A percentile compares a stretch with the other conserved stretches of the same genome.
Conservation (phyloP, 768 basidiomycete species). For the Chalciporus piperatus region DNA sequence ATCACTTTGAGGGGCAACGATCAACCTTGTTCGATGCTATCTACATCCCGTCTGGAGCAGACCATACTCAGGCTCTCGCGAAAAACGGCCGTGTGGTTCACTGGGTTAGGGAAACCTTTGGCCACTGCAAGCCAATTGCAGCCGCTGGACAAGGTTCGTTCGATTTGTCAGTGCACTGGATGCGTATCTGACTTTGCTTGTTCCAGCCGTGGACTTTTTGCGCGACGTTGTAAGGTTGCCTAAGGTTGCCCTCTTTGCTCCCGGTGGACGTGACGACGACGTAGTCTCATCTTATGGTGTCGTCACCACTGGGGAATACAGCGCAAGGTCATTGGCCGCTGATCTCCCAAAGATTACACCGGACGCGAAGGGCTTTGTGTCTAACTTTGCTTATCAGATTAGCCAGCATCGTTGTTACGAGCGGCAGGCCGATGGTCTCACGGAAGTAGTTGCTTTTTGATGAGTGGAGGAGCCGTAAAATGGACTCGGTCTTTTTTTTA, state of each 20-base stretch:
- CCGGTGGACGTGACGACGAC: conserved; percentile 27
- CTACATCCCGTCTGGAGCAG: conserved; percentile 69
- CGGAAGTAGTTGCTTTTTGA: conserved; percentile 48
- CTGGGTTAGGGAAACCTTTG: conserved; percentile 82
- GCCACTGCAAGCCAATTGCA: conserved; percentile 81
- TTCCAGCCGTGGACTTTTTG: conserved; percentile 47
- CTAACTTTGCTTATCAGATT: conserved; percentile 59
- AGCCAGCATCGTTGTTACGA: conserved; percentile 67
- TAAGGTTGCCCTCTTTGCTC: conserved; percentile 40
- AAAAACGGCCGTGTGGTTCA: conserved; percentile 73
- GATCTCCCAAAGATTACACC: conserved; percentile 45
- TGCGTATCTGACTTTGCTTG: not conserved
- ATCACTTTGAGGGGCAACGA: conserved; percentile 74
- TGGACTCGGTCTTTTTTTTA: no score
- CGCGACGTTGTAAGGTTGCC: conserved; percentile 45
- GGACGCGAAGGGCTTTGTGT: conserved; percentile 50
- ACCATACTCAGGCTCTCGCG: conserved; percentile 54
- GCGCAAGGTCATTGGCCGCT: conserved; percentile 30
- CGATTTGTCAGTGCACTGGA: not conserved
- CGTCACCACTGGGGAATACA: conserved; percentile 57
- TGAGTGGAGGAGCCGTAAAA: not conserved
- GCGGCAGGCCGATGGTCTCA: conserved; percentile 59
- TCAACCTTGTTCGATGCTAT: conserved; percentile 85
- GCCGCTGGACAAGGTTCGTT: conserved; percentile 61
- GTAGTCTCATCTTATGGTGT: conserved; percentile 60